phyloP scores from a whole-genome alignment of 2,329 filamentous ascomycete species.

The Esteya vermicola region DNA sequence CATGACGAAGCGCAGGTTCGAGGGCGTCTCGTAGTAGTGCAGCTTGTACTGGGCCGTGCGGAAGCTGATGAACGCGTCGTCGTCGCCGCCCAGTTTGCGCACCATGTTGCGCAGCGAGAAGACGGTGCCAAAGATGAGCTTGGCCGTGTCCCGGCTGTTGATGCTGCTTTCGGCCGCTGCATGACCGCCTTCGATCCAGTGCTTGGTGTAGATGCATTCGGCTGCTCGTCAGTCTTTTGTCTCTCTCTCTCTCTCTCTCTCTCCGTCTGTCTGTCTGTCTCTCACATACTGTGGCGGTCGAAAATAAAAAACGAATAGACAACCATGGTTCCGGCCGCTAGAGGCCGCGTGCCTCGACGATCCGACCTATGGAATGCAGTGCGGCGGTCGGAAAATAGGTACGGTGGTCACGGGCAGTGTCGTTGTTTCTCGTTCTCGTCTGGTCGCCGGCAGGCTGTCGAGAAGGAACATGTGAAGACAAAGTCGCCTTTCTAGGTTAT shows the following conservation, averaged over 20 bases:
- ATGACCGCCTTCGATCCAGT: constrained; percentile 48
- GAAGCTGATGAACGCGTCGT: constrained; percentile 91
- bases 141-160: constrained; percentile 59
- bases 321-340: constrained; percentile 44
- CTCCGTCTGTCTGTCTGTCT: neutral
- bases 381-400: no score
- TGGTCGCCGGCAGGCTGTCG: neutral
- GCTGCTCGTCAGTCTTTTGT: constrained; percentile 36
- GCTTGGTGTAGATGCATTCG: constrained; percentile 91
- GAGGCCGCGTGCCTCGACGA: neutral
- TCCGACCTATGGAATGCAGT: no score
- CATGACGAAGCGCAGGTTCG: constrained; percentile 92
- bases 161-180: constrained; percentile 3
- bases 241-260: neutral
- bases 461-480: no score
- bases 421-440: neutral
- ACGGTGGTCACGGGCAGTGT: no score
- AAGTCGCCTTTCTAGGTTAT: no score
- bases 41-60: constrained; percentile 93
- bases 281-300: constrained; percentile 79
- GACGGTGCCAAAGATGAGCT: constrained; percentile 92
- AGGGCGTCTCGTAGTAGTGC: constrained; percentile 97
- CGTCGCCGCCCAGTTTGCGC: constrained; percentile 81
- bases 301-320: constrained; percentile 99
- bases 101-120: constrained; percentile 96